Evolutionary conservation across 371 early-diverging fungal genomes (phyloP), one percentile per base, ranked within the genome.

Genomic region (Mortierella sp.): DNA sequence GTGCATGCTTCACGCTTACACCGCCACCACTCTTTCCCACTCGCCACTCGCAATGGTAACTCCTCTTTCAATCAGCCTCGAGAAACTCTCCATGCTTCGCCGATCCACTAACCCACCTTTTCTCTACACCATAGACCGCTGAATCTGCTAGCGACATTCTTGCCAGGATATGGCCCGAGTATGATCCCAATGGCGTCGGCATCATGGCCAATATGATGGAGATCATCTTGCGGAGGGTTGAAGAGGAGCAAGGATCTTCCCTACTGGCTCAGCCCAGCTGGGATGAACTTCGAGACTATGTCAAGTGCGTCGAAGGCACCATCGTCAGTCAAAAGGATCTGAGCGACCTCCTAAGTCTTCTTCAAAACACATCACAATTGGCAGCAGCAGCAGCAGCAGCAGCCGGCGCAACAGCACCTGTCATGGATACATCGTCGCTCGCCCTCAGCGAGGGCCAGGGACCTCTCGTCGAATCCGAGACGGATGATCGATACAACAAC

Each of bases 161-260:
- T 19, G 58, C 57, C 31, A 61, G 57, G 54, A 66, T 72, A 57
- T 72, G 72, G 72, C 72, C 72, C 27, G 67, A 66, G 54, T 72
- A 53, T 61, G 72, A 72, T 27, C 57, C 52, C 34, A 34, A n/a
- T 43, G 72, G 66, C 16, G 51, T 27, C 5, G 72, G 72, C 29
- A 61, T 72, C 50, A 47, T 66, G 67, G 62, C 72, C 13, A 44
- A 45, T 10, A 62, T 31, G 48, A 72, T 72, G 72, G 72, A 72
- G 41, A 52, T 24, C 25, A 58, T 72, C 44, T 57, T 72, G 37
- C 58, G 62, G 16, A 56, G 58, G 19, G 72, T 72, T n/a, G 72
- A 72, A 49, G 45, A 57, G 46, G 67, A 72, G 17, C 62, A 61
- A 25, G 67, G 67, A 13, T 44, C 62, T 37, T 51, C 54, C 21